Percentiles rank a stretch among this genome's conserved stretches.
phyloP scores from a whole-genome alignment of 2,329 filamentous ascomycete genomes.

The Tolypocladium guangdongense region DNA sequence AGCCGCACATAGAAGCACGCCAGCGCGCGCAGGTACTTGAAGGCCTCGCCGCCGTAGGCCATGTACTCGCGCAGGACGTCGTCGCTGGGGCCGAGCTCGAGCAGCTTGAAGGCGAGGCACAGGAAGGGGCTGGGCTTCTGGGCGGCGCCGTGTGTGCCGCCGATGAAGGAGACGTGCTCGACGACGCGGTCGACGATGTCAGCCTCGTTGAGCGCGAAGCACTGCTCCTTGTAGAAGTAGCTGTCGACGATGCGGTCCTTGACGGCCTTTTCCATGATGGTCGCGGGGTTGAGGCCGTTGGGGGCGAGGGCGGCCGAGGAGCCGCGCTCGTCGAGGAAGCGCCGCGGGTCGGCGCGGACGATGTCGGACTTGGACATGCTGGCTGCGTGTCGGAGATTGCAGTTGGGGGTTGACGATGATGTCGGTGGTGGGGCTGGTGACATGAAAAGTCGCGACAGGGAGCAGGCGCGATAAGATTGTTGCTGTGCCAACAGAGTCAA shows the following conservation, averaged over 20 bases:
- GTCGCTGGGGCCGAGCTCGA: conserved; percentile 74
- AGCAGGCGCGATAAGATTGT: conserved; percentile 30
- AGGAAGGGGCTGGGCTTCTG: conserved; percentile 89
- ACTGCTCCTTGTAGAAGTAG: conserved; percentile 98
- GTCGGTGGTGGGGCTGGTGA: not conserved
- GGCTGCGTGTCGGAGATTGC: conserved; percentile 3
- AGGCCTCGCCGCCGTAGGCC: conserved; percentile 59
- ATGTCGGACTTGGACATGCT: conserved; percentile 28
- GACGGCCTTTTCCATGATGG: conserved; percentile 89
- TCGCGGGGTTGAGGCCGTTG: conserved; percentile 87
- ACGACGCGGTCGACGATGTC: conserved; percentile 82
- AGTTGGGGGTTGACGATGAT: not conserved
- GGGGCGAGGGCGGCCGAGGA: conserved; percentile 64
- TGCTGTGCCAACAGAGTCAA: conserved; percentile 28
- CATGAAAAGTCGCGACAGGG: too few species aligned
- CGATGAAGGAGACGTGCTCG: conserved; percentile 69
- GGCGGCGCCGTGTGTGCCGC: conserved; percentile 73
- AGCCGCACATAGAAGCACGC: conserved; percentile 90
- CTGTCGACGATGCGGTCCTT: conserved; percentile 90
- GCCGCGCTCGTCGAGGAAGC: conserved; percentile 84
- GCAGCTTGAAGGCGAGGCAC: conserved; percentile 86
- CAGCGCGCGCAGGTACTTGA: conserved; percentile 81
- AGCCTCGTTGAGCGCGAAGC: conserved; percentile 83
- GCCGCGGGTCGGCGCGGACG: conserved; percentile 70
- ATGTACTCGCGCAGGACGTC: conserved; percentile 75